Base-by-base conservation (phyloP, 106 monocot species). In the Allium sativum region DNA sequence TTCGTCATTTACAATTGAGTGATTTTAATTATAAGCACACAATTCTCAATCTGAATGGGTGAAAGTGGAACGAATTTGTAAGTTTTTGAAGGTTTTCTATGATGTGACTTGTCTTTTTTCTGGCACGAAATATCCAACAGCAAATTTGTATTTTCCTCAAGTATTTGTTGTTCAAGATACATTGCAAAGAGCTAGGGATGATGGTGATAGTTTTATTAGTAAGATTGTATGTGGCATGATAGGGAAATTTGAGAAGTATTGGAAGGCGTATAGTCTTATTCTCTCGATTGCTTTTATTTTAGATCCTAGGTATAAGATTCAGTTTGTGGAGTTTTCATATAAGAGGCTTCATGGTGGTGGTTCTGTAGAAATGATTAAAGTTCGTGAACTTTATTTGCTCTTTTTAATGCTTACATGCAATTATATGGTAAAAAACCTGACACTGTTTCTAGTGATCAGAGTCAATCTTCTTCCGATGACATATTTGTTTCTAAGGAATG, bases 251-350 rank as follows among this genome's bases (percentile, higher is more conserved):
- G 42, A 67, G 16, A 67, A 55, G 47, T 67, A 67, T 67, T 67
- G 53, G 53, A 54, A 12, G 6, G 52, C 42, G 19, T 67, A 41
- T 18, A 53, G 41, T 52, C 18, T 55, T 21, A 53, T 55, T 43
- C 44, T 67, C 19, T 22, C 17, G 12, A 55, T 67, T 13, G 53
- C 42, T 1, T 41, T 67, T 21, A 67, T 67, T 42, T 42, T 67
- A 12, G 67, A 67, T 65, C 65, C 65, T 40, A 40, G 65, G 22
- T 65, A 65, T 65, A 65, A 65, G 5, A 52, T 65, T 19, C 51
- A 53, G 40, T 65, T 65, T 41, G 65, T 65, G 13, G 65, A 65
- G 17, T 65, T 50, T 50, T 65, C 52, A 40, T 65, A 53, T 18
- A 65, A 52, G 40, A 65, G 53, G 52, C 65, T 65, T 31, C 51